These are phyloP conservation scores for Tilletia setariae DNA, from an alignment of 1,284 basidiomycete species.

Conservation along the genomic window DNA sequence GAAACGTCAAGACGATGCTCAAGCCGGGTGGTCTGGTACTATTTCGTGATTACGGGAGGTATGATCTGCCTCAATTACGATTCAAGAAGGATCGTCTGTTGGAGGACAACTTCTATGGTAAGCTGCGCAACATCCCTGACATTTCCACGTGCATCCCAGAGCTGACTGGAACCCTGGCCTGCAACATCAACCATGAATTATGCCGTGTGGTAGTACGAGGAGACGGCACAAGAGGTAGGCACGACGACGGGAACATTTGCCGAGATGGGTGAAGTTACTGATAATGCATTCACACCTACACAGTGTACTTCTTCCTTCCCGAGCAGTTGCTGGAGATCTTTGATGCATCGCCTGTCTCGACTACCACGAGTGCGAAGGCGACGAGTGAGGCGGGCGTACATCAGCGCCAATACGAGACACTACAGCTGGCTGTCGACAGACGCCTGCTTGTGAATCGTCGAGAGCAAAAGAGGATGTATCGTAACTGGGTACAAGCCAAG, in stretches of 20 bases:
- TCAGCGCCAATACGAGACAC: constrained; percentile 34
- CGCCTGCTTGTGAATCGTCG: constrained; percentile 50
- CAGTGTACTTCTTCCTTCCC: constrained; percentile 50
- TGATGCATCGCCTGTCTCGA: constrained; percentile 29
- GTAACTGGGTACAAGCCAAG: constrained; percentile 51
- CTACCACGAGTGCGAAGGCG: not conserved
- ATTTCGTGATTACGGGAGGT: constrained; percentile 88
- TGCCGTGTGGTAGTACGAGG: constrained; percentile 61
- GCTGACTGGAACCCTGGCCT: too few species aligned
- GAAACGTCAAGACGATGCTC: constrained; percentile 74
- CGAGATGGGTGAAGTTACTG: not conserved
- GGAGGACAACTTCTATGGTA: constrained; percentile 69
- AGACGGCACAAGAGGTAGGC: constrained; percentile 76
- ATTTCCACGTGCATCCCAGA: not conserved
- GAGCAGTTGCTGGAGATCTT: constrained; percentile 46
- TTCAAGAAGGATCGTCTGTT: constrained; percentile 84
- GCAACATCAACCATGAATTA: not conserved
- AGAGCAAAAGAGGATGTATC: constrained; percentile 50
- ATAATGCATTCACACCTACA: not conserved
- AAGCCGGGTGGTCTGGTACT: constrained; percentile 82
- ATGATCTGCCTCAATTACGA: constrained; percentile 82
- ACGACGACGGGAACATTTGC: not conserved
- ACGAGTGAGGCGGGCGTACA: not conserved
- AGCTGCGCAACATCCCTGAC: constrained; percentile 6
- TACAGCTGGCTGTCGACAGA: constrained; percentile 50